A percentile compares a stretch with the other conserved stretches of the same genome.
Evolutionary conservation across 1,139 yeast genomes (phyloP).

Genomic region (Pichia sp.): DNA sequence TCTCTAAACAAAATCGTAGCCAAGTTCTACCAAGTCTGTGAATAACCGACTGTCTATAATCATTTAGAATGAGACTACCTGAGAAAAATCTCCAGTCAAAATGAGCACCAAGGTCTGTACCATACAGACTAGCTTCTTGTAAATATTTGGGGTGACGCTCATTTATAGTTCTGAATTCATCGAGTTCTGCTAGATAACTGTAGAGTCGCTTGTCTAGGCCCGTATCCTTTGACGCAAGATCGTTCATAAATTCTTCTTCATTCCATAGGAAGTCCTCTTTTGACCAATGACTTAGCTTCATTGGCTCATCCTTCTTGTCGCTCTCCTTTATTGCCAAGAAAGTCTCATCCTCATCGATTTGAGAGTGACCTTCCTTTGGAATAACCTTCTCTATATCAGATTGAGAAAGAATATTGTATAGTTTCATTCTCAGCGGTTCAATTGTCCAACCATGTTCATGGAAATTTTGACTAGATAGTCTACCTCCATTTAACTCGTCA

Average conservation of each 20-base stretch:
- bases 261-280: slow-evolving; percentile 24
- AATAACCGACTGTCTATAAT: slow-evolving; percentile 33
- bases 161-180: slow-evolving; percentile 11
- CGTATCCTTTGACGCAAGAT: slow-evolving; percentile 8
- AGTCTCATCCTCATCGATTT: slow-evolving; percentile 16
- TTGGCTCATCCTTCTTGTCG: slow-evolving; percentile 5
- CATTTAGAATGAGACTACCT: slow-evolving; percentile 20
- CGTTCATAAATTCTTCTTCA: slow-evolving; percentile 17
- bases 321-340: slow-evolving; percentile 7
- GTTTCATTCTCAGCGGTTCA: slow-evolving; percentile 1
- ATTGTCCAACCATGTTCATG: slow-evolving; percentile 15
- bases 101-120: slow-evolving; percentile 27
- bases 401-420: slow-evolving; percentile 1
- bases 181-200: slow-evolving; percentile 20
- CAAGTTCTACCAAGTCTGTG: slow-evolving; percentile 48
- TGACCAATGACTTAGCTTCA: slow-evolving; percentile 14
- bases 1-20: slow-evolving; percentile 40
- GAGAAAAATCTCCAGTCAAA: slow-evolving; percentile 40
- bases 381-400: slow-evolving; percentile 14
- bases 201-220: slow-evolving; percentile 4
- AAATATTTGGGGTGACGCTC: slow-evolving; percentile 23
- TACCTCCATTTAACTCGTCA: slow-evolving; percentile 11
- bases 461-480: slow-evolving; percentile 7
- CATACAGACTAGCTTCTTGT: slow-evolving; percentile 30
- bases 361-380: slow-evolving; percentile 2